Conservation (phyloP, 306 rosid genomes). For the Begonia masoniana region DNA sequence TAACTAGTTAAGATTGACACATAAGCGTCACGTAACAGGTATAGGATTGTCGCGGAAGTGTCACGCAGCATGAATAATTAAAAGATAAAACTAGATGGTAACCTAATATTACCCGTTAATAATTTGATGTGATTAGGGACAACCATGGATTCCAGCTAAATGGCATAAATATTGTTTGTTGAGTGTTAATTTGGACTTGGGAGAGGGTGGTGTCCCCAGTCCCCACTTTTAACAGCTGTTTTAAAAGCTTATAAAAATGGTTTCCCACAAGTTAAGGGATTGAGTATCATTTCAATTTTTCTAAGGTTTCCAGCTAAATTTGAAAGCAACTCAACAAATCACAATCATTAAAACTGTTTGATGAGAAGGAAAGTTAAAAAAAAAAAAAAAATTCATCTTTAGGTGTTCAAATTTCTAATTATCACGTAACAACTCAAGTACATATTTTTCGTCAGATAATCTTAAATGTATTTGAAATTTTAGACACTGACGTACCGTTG, state of each 20-base stretch:
- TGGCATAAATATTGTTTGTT: neutral
- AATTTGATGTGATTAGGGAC: no score
- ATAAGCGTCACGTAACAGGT: no score
- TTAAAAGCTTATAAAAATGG: constrained; percentile 21
- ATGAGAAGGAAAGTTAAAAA: neutral
- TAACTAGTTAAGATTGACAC: no score
- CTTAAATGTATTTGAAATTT: no score
- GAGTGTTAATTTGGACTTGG: constrained; percentile 16
- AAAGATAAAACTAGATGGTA: no score
- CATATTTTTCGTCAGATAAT: no score
- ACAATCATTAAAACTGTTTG: constrained; percentile 8
- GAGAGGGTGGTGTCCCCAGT: constrained; percentile 23
- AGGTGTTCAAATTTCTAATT: neutral
- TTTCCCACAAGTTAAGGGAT: constrained; percentile 33
- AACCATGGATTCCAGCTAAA: constrained; percentile 27
- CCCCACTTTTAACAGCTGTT: constrained; percentile 49
- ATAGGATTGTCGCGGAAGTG: no score
- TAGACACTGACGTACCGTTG: no score
- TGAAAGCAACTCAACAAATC: constrained; percentile 28
- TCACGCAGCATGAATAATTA: no score
- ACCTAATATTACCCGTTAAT: no score
- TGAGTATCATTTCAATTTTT: constrained; percentile 15
- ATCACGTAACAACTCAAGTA: no score
- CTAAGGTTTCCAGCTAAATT: constrained; percentile 27
- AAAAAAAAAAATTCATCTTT: neutral